Evolutionary conservation across 1,284 basidiomycete genomes (phyloP).

Genomic region (Ustilago curta): DNA sequence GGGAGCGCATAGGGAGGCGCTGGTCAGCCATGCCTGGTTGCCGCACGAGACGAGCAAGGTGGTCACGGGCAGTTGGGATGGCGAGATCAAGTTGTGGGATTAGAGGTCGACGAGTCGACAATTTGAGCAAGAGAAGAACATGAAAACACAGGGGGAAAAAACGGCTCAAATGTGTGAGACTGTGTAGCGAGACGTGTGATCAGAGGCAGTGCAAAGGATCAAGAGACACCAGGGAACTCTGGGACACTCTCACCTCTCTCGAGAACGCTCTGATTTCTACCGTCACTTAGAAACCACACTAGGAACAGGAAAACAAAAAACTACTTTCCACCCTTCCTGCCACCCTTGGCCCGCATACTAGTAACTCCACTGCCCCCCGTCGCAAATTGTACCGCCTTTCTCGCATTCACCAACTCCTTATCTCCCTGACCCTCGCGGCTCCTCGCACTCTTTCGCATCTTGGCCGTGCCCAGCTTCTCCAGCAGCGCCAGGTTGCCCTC

Average conservation of each 20-base stretch:
- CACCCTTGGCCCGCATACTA: slow-evolving; percentile 45
- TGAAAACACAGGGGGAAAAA: background rate
- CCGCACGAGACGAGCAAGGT: slow-evolving; percentile 93
- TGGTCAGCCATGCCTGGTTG: slow-evolving; percentile 96
- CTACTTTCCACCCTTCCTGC: slow-evolving; percentile 38
- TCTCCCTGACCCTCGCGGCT: slow-evolving; percentile 70
- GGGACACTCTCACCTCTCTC: no score
- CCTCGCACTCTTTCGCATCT: slow-evolving; percentile 21
- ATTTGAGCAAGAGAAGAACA: background rate
- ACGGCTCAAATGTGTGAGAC: background rate
- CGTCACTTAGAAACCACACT: background rate
- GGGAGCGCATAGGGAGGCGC: slow-evolving; percentile 89
- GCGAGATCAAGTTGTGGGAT: slow-evolving; percentile 91
- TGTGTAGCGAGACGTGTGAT: no score
- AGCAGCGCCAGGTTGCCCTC: slow-evolving; percentile 80
- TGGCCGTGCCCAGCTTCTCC: slow-evolving; percentile 76
- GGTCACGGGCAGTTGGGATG: slow-evolving; percentile 96
- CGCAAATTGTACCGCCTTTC: slow-evolving; percentile 63
- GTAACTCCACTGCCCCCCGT: slow-evolving; percentile 55
- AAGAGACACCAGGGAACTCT: no score
- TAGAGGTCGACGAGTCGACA: background rate
- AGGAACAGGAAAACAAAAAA: no score
- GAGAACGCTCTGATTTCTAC: no score
- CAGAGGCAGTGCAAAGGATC: no score
- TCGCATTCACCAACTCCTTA: slow-evolving; percentile 62